Base-by-base conservation (phyloP, 495 filamentous ascomycete species). In the Podospora pseudoanserina region DNA sequence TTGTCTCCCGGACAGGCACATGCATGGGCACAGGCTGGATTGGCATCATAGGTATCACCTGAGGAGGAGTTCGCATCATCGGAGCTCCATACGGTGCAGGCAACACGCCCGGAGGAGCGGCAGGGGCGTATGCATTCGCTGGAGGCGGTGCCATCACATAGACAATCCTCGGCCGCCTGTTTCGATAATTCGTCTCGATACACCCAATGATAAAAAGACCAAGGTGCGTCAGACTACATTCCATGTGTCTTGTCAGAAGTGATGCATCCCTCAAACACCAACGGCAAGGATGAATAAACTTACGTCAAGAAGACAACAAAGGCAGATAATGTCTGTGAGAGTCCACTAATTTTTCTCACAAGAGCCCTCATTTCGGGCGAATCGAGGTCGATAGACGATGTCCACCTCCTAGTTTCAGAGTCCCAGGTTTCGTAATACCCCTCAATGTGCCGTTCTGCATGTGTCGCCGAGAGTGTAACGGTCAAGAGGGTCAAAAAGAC, bases 121-220 rank as follows among this genome's bases (percentile, higher is more conserved):
- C 39, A 49, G 39, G 2, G 18, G 9, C 2, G 9, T 49, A 49
- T 39, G 26, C 61, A 32, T 68, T 65, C 20, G 54, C 6, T 7
- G 4, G 30, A 32, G 30, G 30, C 5, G 67, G 67, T 56, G 59
- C 63, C 56, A 69, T 60, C 23, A 69, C 63, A 34, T 69, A 69
- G 2, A 69, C 63, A 3, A 58, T 69, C 63, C 30, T 56, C 26
- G 67, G 67, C 57, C 44, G 56, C 4, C 63, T 15, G 68, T 71
- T 73, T 5, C 71, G 68, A 7, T 44, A 62, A 34, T 71, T 58
- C n/a, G 71, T 73, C 60, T 73, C 71, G 63, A 30, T 30, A 63
- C 71, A 73, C 28, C 26, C 71, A 57, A 73, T 65, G 53, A 73
- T 66, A 44, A 73, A 73, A n/a, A 68, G 30, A 0, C 30, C 54